Base-by-base conservation (phyloP, 192 early-diverging fungal species). In the Geosiphon pyriformis region DNA sequence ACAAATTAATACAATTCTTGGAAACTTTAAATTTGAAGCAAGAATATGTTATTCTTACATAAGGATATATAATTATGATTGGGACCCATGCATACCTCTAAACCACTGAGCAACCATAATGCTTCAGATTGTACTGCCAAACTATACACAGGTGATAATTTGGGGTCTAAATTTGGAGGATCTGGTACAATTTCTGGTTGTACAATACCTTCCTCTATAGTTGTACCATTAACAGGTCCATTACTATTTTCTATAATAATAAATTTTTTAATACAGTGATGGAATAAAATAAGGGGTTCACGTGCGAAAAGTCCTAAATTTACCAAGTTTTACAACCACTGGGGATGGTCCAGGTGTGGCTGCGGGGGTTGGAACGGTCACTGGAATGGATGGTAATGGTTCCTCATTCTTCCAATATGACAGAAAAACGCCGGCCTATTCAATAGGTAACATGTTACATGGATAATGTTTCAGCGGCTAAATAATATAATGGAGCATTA, bases 81-180 rank as follows among this genome's bases (percentile, higher is more conserved):
- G n/a, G n/a, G n/a, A n/a, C n/a, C n/a, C n/a, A n/a, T n/a, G n/a
- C 56, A 29, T 64, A 88, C 82, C 75, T 90, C 87, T 50, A 82
- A 74, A 0, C 94, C 95, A 8, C 87, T 86, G 1, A 96, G 71
- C 34, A 86, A 76, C 87, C 90, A 99, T 32, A 92, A 48, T 0
- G 87, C 96, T 70, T 98, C 87, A 4, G 96, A 94, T 11, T 99
- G 95, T 37, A 97, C 90, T 52, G 86, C 93, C 61, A 98, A 54
- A 67, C 92, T 93, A 74, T 88, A 96, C 2, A 95, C 94, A 1
- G 96, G 92, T 27, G 94, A 96, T 70, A 94, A 75, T 78, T 90
- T 85, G 2, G 83, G 72, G 42, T 84, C 83, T 6, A 57, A 53
- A 32, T 47, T 2, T 11, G 62, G 50, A 2, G 70, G 53, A 57